Evolutionary conservation across 176 grass and related monocot species (phyloP), one percentile per base, ranked within the genome.

Genomic region (Phyllostachys edulis): DNA sequence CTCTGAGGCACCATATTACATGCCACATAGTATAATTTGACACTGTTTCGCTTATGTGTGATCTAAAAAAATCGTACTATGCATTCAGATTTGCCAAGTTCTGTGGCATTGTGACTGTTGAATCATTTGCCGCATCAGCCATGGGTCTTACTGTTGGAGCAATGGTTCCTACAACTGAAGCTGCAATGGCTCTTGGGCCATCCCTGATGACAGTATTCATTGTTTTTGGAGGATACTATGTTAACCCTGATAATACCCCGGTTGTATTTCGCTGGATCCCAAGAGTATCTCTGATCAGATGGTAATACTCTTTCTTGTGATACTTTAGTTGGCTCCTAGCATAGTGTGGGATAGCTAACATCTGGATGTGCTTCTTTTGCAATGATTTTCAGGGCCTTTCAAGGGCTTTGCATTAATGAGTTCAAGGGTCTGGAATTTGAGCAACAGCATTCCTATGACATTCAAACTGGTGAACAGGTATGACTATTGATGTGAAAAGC

Each of bases 131-230:
- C 1, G 96, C 96, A 70, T 94, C 91, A 67, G 93, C 96, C 26
- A 98, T 98, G 96, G 96, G 96, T 70, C 89, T 98, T 54, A 98
- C 96, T 52, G 89, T 96, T 59, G 96, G 96, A 85, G 91, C 96
- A 71, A 95, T 98, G 84, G 96, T 75, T 81, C 96, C 96, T 85
- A 94, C 93, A 86, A 89, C 87, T 34, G 93, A 98, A 81, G 96
- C 93, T 67, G 93, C 93, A 42, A 95, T 98, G 96, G 96, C 93
- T 85, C 92, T 98, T 86, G 96, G 96, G 0, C 96, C 96, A 80
- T 98, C 91, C 42, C 91, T 98, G 71, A 98, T 98, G 96, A 98
- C 96, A 0, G 93, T 98, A 38, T 95, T 98, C 90, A 98, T 98
- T 49, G 96, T 95, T 56, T 98, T 98, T 67, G 96, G 96, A 59